A percentile compares a stretch with the other conserved stretches of the same genome.
phyloP scores from a whole-genome alignment of 208 protist species.

The Naegleria gruberi region DNA sequence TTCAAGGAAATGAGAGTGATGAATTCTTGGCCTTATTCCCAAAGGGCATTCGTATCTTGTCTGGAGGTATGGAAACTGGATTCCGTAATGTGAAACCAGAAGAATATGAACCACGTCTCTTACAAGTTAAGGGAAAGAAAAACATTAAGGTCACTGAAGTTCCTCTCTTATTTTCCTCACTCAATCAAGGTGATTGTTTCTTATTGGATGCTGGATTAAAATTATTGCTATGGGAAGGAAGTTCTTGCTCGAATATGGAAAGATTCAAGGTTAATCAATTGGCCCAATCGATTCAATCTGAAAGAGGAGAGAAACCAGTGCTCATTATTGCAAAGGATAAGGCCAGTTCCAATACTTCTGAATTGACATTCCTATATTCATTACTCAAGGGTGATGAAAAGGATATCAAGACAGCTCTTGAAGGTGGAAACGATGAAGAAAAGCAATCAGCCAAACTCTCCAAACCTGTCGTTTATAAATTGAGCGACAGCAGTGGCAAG shows the following conservation, averaged over 20 bases:
- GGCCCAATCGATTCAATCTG: not conserved
- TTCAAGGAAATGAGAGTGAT: slow-evolving; percentile 33
- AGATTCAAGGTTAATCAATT: not conserved
- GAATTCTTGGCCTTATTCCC: slow-evolving; percentile 41
- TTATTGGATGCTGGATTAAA: slow-evolving; percentile 39
- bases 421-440: not conserved
- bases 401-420: not conserved
- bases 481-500: not conserved
- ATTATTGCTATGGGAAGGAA: slow-evolving; percentile 32
- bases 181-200: slow-evolving; percentile 48
- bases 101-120: not conserved
- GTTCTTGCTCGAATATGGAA: not conserved
- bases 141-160: slow-evolving; percentile 32
- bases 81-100: slow-evolving; percentile 33
- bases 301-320: not conserved
- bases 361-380: not conserved
- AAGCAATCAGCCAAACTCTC: not conserved
- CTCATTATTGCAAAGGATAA: slow-evolving; percentile 5
- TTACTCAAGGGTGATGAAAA: not conserved
- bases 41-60: slow-evolving; percentile 32
- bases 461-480: not conserved
- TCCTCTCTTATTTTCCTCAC: not conserved
- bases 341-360: no score
- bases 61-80: slow-evolving; percentile 39
- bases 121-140: slow-evolving; percentile 38